These are phyloP conservation scores for Boletus reticulatus DNA, from an alignment of 768 basidiomycete species.

Conservation along the genomic window DNA sequence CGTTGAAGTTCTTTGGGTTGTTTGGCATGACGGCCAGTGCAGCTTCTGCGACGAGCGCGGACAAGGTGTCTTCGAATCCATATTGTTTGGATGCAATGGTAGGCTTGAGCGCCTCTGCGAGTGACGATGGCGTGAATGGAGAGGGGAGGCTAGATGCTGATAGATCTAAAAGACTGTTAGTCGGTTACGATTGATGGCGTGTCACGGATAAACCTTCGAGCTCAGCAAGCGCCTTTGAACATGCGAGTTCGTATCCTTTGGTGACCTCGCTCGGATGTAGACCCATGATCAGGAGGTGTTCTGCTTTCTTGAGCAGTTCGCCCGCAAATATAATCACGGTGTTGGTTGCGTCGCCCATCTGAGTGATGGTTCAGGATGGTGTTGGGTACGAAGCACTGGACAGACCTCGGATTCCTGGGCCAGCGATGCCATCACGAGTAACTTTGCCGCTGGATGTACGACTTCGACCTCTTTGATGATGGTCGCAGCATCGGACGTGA, in stretches of 20 bases:
- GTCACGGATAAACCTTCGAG: slow-evolving; percentile 70
- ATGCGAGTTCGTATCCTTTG: slow-evolving; percentile 92
- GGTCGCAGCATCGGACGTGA: slow-evolving; percentile 98
- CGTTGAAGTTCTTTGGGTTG: slow-evolving; percentile 91
- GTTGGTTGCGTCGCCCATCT: slow-evolving; percentile 99
- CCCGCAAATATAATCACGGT: slow-evolving; percentile 93
- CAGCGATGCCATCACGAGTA: slow-evolving; percentile 98
- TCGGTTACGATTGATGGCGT: slow-evolving; percentile 7
- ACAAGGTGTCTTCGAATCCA: slow-evolving; percentile 81
- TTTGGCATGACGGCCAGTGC: slow-evolving; percentile 88
- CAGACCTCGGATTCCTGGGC: slow-evolving; percentile 92
- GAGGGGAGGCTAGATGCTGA: slow-evolving; percentile 66
- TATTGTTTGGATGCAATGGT: slow-evolving; percentile 98
- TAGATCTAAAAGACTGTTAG: slow-evolving; percentile 48
- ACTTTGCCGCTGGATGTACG: slow-evolving; percentile 96
- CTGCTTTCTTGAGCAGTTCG: slow-evolving; percentile 91
- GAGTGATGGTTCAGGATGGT: slow-evolving; percentile 7
- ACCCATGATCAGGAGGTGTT: slow-evolving; percentile 92
- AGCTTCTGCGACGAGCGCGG: slow-evolving; percentile 88
- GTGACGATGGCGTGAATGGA: slow-evolving; percentile 67
- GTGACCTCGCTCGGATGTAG: slow-evolving; percentile 96
- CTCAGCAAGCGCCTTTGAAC: slow-evolving; percentile 77
- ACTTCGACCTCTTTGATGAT: slow-evolving; percentile 98
- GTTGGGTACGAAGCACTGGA: slow-evolving; percentile 4
- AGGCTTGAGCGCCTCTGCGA: slow-evolving; percentile 78